Conservation (phyloP, 192 early-diverging fungal species). For the Coemansia umbellata region DNA sequence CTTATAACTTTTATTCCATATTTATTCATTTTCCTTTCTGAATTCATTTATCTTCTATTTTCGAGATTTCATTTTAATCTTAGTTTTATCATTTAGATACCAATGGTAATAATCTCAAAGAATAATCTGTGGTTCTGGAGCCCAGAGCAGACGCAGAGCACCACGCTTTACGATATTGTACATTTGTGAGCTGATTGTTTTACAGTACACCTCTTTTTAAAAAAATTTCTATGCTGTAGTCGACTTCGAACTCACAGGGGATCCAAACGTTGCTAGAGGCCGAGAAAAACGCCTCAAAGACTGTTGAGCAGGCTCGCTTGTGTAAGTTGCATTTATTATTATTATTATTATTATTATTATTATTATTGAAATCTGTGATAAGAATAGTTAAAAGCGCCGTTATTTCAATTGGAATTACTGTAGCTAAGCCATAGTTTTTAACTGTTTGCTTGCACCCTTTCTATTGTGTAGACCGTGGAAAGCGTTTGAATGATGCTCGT, state of each 20-base stretch:
- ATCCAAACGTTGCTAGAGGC: slow-evolving; percentile 97
- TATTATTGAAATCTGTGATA: background rate
- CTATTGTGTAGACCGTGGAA: slow-evolving; percentile 69
- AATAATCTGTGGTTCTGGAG: no score
- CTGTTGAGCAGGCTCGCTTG: slow-evolving; percentile 86
- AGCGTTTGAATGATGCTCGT: slow-evolving; percentile 93
- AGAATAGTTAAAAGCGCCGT: no score
- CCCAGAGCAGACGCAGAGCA: no score
- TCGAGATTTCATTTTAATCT: background rate
- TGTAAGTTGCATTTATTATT: slow-evolving; percentile 39
- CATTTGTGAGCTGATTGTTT: no score
- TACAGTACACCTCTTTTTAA: background rate
- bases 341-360: background rate
- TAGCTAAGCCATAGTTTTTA: no score
- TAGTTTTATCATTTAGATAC: background rate
- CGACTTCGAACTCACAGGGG: slow-evolving; percentile 74
- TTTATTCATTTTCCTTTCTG: background rate
- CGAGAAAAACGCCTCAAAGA: slow-evolving; percentile 92
- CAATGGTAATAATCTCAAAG: slow-evolving; percentile 20
- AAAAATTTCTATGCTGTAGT: slow-evolving; percentile 29
- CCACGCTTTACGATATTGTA: no score
- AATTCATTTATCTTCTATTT: background rate
- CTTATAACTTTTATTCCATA: no score
- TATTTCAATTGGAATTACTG: no score
- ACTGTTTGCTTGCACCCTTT: no score